Evolutionary conservation across 768 basidiomycete species (phyloP).

Genomic region (Lactifluus piperatus): DNA sequence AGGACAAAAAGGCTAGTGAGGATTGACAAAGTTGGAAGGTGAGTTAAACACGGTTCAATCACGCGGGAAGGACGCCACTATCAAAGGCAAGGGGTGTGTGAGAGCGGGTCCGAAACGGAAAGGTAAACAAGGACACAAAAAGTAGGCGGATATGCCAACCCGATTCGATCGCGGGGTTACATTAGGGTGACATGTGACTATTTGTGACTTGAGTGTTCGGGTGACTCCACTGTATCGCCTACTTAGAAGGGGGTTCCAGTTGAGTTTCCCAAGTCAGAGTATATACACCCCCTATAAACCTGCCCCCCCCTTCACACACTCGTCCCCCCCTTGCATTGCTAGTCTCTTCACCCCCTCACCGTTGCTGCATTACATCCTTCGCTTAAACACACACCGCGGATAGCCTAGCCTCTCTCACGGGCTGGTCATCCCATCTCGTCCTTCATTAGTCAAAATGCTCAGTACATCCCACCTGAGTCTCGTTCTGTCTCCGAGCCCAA

Average conservation of each 20-base stretch:
- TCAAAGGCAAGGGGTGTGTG: constrained; percentile 2
- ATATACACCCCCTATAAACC: constrained; percentile 16
- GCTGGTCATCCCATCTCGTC: constrained; percentile 26
- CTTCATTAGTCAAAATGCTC: constrained; percentile 35
- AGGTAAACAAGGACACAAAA: background rate
- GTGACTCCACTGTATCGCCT: constrained; percentile 25
- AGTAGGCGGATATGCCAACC: constrained; percentile 3
- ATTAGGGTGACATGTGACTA: constrained; percentile 1
- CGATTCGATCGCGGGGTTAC: constrained; percentile 17
- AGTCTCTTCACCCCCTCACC: constrained; percentile 2
- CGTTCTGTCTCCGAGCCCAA: constrained; percentile 24
- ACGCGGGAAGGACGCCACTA: constrained; percentile 15
- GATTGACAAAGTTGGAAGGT: background rate
- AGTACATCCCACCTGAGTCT: constrained; percentile 21
- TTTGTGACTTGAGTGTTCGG: constrained; percentile 26
- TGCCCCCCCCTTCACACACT: background rate
- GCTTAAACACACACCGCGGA: constrained; percentile 27
- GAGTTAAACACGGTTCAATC: background rate
- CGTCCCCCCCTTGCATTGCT: background rate
- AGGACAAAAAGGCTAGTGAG: background rate
- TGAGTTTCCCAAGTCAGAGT: constrained; percentile 20
- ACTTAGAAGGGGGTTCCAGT: constrained; percentile 9
- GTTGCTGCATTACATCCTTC: constrained; percentile 15
- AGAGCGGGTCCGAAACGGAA: constrained; percentile 8
- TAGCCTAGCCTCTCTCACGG: constrained; percentile 37